These are phyloP conservation scores for Colletotrichum gloeosporioides DNA, from an alignment of 2,329 filamentous ascomycete species.

Conservation along the genomic window DNA sequence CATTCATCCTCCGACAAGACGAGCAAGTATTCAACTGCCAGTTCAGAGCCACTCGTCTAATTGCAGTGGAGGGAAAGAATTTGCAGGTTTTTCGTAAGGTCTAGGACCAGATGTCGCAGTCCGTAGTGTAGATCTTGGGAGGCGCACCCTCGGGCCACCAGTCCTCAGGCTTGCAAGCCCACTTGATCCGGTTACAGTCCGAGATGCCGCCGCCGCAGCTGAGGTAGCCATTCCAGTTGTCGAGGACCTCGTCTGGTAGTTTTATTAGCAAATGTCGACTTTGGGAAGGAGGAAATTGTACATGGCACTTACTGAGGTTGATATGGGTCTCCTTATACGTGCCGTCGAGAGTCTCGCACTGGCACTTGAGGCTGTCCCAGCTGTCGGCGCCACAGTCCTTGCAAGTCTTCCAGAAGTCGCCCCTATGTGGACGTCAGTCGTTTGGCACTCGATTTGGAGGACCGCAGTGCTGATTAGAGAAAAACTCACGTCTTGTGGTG, in stretches of 20 bases:
- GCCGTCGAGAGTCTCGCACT: not conserved
- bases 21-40: not conserved
- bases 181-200: not conserved
- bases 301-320: not conserved
- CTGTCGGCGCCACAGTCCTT: not conserved
- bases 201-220: conserved; percentile 3
- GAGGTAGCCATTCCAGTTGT: conserved; percentile 17
- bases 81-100: not conserved
- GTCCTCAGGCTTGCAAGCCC: not conserved
- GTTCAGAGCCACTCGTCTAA: not conserved
- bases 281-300: rapidly evolving
- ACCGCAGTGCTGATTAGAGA: not conserved
- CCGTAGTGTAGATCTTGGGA: not conserved
- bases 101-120: not conserved
- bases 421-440: not conserved
- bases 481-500: not conserved
- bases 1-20: not conserved
- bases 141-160: conserved; percentile 10
- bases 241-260: not conserved
- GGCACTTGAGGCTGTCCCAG: not conserved
- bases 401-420: conserved; percentile 9
- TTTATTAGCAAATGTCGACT: rapidly evolving
- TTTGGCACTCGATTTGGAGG: no score
- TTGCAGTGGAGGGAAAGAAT: not conserved
- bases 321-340: not conserved